Base-by-base conservation (phyloP, 2,329 filamentous ascomycete genomes). In the Pseudocercospora pini-densiflorae region DNA sequence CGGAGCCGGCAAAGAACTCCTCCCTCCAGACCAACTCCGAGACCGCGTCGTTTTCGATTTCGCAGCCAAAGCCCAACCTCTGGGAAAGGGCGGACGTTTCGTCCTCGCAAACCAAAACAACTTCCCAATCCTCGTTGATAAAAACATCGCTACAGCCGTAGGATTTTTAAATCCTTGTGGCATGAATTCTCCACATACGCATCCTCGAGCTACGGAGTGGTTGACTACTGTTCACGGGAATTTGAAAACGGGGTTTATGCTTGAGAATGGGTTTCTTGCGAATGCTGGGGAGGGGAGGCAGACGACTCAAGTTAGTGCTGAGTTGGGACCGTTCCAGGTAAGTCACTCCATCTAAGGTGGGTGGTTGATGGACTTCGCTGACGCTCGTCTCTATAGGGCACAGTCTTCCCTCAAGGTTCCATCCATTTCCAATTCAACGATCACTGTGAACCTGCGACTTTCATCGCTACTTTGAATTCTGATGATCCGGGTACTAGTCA, bases 401-500 rank as follows among this genome's bases (percentile, higher is more conserved):
- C 82, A n/a, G 79, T 83, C 10, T 83, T 83, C 21, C 62, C 62
- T 0, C 3, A 51, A 24, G 82, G 82, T 19, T 74, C 69, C 63
- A 83, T 84, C 66, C 83, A 85, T 70, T 84, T 79, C 74, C 81
- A 84, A 70, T 80, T 84, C 77, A 84, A 85, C 75, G 74, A 79
- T 36, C 77, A 77, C 59, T 85, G 83, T 73, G 71, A 79, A n/a
- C 72, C 75, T 1, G 81, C 82, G 1, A 77, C 76, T 2, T 83
- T 82, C 66, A 78, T 84, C 23, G 81, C 82, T 1, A 74, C 77
- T 0, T 73, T 84, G 23, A 82, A 80, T 76, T 74, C 65, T 19
- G 81, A 81, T 61, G 82, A 84, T 65, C 81, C 81, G 0, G 81
- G 81, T 8, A 80, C 79, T 3, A 75, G 70, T 59, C 77, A 79